Conservation (phyloP, 176 grass and related monocot genomes). For the Oryza longistaminata region DNA sequence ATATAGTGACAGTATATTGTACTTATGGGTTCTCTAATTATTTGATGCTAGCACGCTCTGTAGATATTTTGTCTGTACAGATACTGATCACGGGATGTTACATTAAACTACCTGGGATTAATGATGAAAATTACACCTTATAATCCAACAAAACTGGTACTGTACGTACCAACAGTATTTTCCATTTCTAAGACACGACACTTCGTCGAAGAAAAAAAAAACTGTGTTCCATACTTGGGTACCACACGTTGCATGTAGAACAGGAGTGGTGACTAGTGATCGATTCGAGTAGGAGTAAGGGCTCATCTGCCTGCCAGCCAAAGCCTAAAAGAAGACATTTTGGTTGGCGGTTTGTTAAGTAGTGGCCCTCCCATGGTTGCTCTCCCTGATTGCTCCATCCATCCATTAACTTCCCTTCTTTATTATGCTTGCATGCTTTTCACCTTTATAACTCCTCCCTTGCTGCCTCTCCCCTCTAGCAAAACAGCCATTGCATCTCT, state of each 20-base stretch:
- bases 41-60: not conserved
- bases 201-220: not conserved
- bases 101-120: not conserved
- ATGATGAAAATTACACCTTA: not conserved
- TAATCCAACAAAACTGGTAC: not conserved
- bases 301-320: not conserved
- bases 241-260: not conserved
- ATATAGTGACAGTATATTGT: too few species aligned
- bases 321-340: not conserved
- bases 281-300: not conserved
- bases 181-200: not conserved
- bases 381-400: conserved; percentile 51
- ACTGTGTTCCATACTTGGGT: not conserved
- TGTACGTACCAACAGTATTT: not conserved
- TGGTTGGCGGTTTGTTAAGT: conserved; percentile 38
- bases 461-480: conserved; percentile 22
- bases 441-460: conserved; percentile 44
- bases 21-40: not conserved
- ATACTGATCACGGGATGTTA: not conserved
- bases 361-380: conserved; percentile 13
- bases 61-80: not conserved
- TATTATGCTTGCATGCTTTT: conserved; percentile 56
- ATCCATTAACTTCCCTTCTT: conserved; percentile 48
- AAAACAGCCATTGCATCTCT: not conserved
- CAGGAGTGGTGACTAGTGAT: not conserved